These are phyloP conservation scores for Cercis canadensis DNA, from an alignment of 306 rosid species.

Conservation along the genomic window DNA sequence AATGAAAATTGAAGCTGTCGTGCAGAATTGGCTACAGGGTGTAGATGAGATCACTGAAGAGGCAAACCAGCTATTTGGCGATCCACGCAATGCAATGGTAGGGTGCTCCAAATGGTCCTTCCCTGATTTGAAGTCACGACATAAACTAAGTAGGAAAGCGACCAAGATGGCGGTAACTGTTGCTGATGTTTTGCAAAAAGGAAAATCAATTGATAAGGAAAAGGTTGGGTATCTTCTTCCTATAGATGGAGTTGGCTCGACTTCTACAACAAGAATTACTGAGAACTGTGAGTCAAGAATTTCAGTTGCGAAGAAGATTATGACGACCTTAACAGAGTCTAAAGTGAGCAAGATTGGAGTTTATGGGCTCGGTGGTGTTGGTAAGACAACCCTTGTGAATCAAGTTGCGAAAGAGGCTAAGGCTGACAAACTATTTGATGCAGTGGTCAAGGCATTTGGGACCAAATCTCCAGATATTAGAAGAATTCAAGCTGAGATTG, in stretches of 20 bases:
- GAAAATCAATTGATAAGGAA: background rate
- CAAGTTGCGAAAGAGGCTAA: background rate
- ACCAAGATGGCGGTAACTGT: background rate
- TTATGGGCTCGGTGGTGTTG: accelerated
- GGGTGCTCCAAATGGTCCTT: background rate
- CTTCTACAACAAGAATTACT: too few relatives aligned
- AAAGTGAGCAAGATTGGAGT: background rate
- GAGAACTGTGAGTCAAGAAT: background rate
- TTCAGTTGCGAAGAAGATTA: accelerated
- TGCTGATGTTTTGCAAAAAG: background rate
- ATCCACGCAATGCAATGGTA: background rate
- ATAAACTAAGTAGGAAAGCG: background rate
- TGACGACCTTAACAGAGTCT: accelerated
- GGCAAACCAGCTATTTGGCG: too few relatives aligned
- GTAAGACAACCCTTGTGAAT: background rate
- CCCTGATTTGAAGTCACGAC: background rate
- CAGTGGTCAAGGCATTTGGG: too few relatives aligned
- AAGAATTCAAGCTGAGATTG: accelerated
- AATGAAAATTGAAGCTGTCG: too few relatives aligned
- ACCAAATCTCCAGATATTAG: background rate
- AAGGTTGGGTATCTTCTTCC: too few relatives aligned
- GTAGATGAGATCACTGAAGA: too few relatives aligned
- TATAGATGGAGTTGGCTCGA: too few relatives aligned
- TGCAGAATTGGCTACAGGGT: too few relatives aligned
- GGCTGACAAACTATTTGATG: background rate